phyloP scores from a whole-genome alignment of 192 early-diverging fungal genomes.

The Dispira simplex region DNA sequence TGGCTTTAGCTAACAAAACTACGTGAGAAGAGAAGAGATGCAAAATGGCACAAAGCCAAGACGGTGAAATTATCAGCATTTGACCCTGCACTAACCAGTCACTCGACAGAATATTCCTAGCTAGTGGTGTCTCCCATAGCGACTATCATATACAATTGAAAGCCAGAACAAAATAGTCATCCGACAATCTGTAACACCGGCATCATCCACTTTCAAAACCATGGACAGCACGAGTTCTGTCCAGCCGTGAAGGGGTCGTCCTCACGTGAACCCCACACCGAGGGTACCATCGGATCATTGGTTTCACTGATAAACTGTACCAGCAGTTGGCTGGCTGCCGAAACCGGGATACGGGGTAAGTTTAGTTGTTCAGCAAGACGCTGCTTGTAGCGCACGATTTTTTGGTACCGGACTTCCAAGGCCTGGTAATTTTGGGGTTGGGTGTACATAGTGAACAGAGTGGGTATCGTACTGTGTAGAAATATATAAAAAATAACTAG shows the following conservation, averaged over 20 bases:
- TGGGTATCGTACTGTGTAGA: background rate
- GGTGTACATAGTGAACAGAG: background rate
- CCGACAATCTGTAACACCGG: no score
- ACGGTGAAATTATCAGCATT: no score
- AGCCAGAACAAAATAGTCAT: no score
- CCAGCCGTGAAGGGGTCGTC: background rate
- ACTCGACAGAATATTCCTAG: no score
- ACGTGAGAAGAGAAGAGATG: no score
- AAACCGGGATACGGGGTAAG: conserved; percentile 3
- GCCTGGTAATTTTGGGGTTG: background rate
- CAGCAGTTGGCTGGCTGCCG: background rate
- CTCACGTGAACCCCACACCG: background rate
- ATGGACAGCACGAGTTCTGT: background rate
- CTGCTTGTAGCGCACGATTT: background rate
- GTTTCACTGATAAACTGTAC: background rate
- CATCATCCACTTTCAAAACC: no score
- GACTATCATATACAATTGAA: no score
- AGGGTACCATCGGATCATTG: background rate
- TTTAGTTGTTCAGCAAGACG: background rate
- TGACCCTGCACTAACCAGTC: no score
- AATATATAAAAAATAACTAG: background rate
- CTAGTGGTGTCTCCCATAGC: no score
- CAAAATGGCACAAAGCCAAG: no score
- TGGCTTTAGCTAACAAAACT: no score
- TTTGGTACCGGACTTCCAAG: conserved; percentile 1